A percentile compares a stretch with the other conserved stretches of the same genome.
phyloP scores from a whole-genome alignment of 2,329 filamentous ascomycete species.

The Fusarium cyanostomum region DNA sequence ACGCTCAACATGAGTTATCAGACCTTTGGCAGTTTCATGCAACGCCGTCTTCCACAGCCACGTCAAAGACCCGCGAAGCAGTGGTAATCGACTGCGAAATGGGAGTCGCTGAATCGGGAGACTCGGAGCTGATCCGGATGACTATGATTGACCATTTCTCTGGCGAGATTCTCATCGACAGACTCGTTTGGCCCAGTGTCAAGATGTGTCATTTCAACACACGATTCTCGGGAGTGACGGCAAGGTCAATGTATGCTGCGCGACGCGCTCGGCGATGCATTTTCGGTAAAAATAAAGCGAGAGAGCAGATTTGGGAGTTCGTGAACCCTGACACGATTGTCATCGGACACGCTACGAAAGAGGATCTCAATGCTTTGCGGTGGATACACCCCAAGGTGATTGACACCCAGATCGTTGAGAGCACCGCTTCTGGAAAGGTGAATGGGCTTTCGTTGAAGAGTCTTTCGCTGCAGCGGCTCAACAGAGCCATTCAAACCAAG shows the following conservation, averaged over 20 bases:
- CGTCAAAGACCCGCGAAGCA: constrained; percentile 8
- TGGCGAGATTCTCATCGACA: constrained; percentile 58
- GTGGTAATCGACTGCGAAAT: constrained; percentile 67
- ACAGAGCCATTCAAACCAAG: neutral
- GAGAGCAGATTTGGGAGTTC: constrained; percentile 54
- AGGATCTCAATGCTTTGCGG: constrained; percentile 10
- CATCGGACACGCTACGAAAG: constrained; percentile 53
- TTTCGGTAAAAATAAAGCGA: constrained; percentile 53
- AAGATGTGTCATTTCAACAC: constrained; percentile 61
- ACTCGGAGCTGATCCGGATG: constrained; percentile 62
- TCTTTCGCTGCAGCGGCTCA: constrained; percentile 3
- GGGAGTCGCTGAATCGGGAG: constrained; percentile 55
- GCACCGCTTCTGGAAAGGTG: neutral
- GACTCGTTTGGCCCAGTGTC: constrained; percentile 58
- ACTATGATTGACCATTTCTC: constrained; percentile 62
- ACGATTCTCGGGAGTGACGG: constrained; percentile 59
- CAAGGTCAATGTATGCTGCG: constrained; percentile 50
- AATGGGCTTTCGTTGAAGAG: constrained; percentile 16
- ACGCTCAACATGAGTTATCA: constrained; percentile 1
- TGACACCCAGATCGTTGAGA: constrained; percentile 19
- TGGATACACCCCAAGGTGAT: constrained; percentile 23
- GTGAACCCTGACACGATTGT: constrained; percentile 59
- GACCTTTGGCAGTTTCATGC: constrained; percentile 8
- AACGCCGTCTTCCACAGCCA: neutral
- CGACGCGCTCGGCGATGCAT: constrained; percentile 48